phyloP scores from a whole-genome alignment of 139 green algal genomes.

The Edaphochlamys debaryana region DNA sequence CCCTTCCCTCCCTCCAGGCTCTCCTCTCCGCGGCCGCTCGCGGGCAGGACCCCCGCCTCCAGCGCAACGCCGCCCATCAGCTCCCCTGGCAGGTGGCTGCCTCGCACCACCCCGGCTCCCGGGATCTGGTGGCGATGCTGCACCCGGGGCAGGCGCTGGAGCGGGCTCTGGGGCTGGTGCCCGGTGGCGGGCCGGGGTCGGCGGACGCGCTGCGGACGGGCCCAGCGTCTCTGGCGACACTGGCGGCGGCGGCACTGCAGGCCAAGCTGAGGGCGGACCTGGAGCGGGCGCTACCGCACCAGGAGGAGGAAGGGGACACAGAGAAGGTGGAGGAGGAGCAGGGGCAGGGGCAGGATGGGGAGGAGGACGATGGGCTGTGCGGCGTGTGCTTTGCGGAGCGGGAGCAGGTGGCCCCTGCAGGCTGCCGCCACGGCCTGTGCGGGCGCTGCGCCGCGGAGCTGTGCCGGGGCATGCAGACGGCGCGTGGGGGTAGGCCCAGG shows the following conservation, averaged over 20 bases:
- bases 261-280: background rate
- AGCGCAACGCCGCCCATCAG: background rate
- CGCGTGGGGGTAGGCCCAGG: background rate
- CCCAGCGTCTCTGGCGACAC: background rate
- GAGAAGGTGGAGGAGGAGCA: background rate
- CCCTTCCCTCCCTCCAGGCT: no score
- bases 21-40: no score
- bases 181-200: no score
- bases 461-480: background rate
- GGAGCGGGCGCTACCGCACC: background rate
- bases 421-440: constrained; percentile 28
- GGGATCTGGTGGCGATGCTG: background rate
- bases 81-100: constrained; percentile 15
- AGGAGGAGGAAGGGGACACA: background rate
- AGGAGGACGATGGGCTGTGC: background rate
- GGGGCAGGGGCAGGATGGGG: background rate
- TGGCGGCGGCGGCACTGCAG: constrained; percentile 8
- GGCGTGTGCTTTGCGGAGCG: constrained; percentile 15
- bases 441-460: background rate
- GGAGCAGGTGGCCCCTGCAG: constrained; percentile 12
- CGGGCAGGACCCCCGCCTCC: background rate
- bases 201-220: background rate
- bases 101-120: background rate
- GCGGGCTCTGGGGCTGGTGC: background rate
- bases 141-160: background rate